Conservation (phyloP, 495 filamentous ascomycete species). For the Penicilliopsis zonata region DNA sequence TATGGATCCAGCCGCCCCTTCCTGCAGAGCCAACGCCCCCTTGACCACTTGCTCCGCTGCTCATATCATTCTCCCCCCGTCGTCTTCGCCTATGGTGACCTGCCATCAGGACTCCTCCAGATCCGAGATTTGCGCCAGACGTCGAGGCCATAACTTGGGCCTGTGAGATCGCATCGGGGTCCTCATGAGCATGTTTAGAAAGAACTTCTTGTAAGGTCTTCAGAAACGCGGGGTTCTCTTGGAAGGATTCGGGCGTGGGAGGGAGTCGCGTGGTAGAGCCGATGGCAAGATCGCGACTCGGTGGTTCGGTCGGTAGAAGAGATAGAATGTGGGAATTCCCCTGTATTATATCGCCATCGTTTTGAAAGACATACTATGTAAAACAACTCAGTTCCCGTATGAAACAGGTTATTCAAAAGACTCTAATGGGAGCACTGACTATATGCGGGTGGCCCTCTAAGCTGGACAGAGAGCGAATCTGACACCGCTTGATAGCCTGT, state of each 20-base stretch:
- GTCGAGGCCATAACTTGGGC: conserved; percentile 71
- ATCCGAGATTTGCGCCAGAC: conserved; percentile 57
- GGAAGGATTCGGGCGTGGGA: conserved; percentile 64
- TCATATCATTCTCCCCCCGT: conserved; percentile 42
- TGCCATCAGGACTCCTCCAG: conserved; percentile 51
- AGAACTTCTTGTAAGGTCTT: conserved; percentile 64
- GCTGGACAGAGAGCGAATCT: conserved; percentile 35
- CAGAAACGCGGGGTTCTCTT: conserved; percentile 67
- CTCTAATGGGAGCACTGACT: no score
- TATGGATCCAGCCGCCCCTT: conserved; percentile 78
- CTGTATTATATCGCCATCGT: conserved; percentile 27
- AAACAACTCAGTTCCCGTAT: conserved; percentile 11
- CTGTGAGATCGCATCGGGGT: conserved; percentile 61
- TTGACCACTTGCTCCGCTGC: conserved; percentile 67
- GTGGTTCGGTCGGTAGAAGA: conserved; percentile 63
- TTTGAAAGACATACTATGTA: conserved; percentile 58
- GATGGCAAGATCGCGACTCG: conserved; percentile 55
- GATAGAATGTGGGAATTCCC: conserved; percentile 66
- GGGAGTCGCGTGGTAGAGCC: conserved; percentile 63
- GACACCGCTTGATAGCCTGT: conserved; percentile 11
- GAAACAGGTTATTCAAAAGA: no score
- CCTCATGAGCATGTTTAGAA: conserved; percentile 52
- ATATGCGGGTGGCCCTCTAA: conserved; percentile 43
- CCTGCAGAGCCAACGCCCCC: conserved; percentile 76
- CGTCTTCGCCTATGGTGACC: conserved; percentile 22